Conservation (phyloP, 495 filamentous ascomycete genomes). For the Stereocaulon alpinum region DNA sequence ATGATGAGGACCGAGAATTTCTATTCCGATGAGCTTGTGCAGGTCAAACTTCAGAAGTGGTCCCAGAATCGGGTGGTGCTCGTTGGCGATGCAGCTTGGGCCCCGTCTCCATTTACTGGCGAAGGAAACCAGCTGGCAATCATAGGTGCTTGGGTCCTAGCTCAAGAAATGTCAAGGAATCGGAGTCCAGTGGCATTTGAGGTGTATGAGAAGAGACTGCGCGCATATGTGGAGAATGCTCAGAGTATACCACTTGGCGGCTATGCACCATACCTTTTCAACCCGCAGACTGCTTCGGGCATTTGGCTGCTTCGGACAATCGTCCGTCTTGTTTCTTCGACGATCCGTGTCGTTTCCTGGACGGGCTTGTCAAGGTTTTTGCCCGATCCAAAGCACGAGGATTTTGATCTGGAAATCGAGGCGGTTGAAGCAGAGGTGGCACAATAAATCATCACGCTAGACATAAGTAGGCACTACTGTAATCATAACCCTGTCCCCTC, state of each 20-base stretch:
- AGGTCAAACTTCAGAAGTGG: constrained; percentile 20
- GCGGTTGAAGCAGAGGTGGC: constrained; percentile 4
- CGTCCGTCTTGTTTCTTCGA: neutral
- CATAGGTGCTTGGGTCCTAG: constrained; percentile 21
- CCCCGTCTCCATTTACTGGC: constrained; percentile 20
- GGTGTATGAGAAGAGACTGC: constrained; percentile 17
- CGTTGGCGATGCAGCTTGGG: constrained; percentile 20
- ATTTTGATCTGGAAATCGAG: constrained; percentile 8
- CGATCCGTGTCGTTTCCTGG: constrained; percentile 2
- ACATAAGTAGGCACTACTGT: no score
- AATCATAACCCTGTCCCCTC: no score
- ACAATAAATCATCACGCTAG: neutral
- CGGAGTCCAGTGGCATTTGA: constrained; percentile 16
- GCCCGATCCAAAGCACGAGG: neutral
- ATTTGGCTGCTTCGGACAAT: constrained; percentile 16
- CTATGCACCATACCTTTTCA: constrained; percentile 16
- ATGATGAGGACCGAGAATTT: constrained; percentile 20
- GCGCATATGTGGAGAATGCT: constrained; percentile 17
- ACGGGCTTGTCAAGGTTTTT: neutral
- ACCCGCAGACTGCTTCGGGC: constrained; percentile 18
- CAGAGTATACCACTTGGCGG: constrained; percentile 19
- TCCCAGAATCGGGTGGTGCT: constrained; percentile 18
- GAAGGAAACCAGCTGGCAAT: constrained; percentile 21
- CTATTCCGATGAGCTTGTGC: constrained; percentile 21
- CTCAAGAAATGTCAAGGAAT: constrained; percentile 14